Evolutionary conservation across 2,329 filamentous ascomycete species (phyloP), one percentile per base, ranked within the genome.

Genomic region (Trichoderma harzianum): DNA sequence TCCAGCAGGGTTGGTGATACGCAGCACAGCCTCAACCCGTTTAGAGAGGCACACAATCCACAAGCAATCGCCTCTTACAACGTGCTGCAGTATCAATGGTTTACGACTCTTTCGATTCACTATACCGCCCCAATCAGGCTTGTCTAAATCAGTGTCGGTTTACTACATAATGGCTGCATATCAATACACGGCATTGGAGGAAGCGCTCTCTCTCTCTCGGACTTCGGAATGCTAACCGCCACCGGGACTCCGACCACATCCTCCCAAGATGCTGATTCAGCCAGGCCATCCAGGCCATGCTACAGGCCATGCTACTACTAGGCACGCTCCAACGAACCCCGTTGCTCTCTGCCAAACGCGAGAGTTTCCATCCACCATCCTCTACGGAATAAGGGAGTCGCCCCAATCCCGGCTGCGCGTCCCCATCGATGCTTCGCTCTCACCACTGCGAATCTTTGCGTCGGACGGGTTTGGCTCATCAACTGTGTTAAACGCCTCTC

Each of bases 401-500:
- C 30, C 64, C 66, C 66, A 69, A 69, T 69, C 66, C 66, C 66
- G 53, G 58, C 67, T 70, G 67, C 24, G 67, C 58, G 58, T 36
- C 47, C 26, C 47, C 64, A 51, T 67, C 18, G n/a, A 67, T 67
- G 47, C 30, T 62, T 28, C 43, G 32, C 51, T 36, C 43, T 63
- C 58, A 55, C 30, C 39, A 47, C 28, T 39, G 57, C 58, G 51
- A 43, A 32, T 32, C 28, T 16, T 47, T 47, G 55, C 66, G 36
- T 69, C 66, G 66, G 26, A 47, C 66, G 66, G 66, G 34, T 69
- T 69, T 69, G 53, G 66, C 30, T 36, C 26, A 47, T 24, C 55
- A 21, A 47, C 10, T 47, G 58, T 12, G 47, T 14, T 21, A 68
- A 16, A 39, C 51, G 55, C 18, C 21, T 24, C 32, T 60, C n/a